Conservation (phyloP, 116 monocot species). For the Dioscorea cayenensis region DNA sequence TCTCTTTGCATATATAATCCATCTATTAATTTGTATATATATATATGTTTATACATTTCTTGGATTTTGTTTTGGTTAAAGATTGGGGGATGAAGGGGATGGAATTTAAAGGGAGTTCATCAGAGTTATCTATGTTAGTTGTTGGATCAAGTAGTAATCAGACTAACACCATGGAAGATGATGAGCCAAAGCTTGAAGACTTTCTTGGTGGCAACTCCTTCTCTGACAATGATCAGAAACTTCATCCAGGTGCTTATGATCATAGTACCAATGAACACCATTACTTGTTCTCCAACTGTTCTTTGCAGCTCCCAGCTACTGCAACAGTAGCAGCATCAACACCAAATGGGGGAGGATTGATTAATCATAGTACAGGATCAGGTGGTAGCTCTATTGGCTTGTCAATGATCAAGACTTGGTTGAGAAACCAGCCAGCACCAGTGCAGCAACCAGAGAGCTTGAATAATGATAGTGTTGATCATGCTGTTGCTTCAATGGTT, state of each 20-base stretch:
- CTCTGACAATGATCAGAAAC: conserved; percentile 30
- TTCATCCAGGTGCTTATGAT: conserved; percentile 12
- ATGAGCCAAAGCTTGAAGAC: conserved; percentile 85
- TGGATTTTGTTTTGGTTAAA: conserved; percentile 7
- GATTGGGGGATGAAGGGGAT: conserved; percentile 74
- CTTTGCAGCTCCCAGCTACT: conserved; percentile 23
- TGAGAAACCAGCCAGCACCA: conserved; percentile 58
- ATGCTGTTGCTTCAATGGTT: not conserved
- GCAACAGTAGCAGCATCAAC: conserved; percentile 2
- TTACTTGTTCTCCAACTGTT: conserved; percentile 38
- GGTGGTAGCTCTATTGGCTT: conserved; percentile 42
- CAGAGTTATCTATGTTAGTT: conserved; percentile 77
- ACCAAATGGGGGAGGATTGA: not conserved
- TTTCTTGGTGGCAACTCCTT: conserved; percentile 80
- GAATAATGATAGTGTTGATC: conserved; percentile 11
- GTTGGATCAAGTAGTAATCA: conserved; percentile 49
- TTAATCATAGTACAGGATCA: not conserved
- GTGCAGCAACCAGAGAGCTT: conserved; percentile 14
- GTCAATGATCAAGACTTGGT: conserved; percentile 85
- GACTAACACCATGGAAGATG: conserved; percentile 24
- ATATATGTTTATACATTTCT: not conserved
- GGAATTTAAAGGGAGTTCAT: conserved; percentile 46
- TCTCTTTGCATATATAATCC: too few relatives aligned
- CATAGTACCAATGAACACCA: conserved; percentile 14
- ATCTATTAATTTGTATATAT: not conserved